Base-by-base conservation (phyloP, 1,284 basidiomycete species). In the Cutaneotrichosporon cavernicola region DNA sequence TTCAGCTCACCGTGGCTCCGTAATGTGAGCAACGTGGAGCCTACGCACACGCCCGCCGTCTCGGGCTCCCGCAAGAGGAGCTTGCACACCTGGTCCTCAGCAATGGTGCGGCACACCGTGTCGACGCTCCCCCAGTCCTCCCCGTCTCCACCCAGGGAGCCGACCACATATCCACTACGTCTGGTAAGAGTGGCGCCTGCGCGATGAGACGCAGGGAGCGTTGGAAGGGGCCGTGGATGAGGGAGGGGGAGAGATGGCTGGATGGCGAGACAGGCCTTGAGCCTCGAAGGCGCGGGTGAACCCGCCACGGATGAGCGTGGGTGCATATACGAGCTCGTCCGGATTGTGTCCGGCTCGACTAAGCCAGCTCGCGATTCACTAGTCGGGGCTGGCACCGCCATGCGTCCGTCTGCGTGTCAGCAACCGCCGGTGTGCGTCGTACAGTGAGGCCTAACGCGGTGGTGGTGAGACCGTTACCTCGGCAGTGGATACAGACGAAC, bases 91-190 rank as follows among this genome's bases (percentile, higher is more conserved):
- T 52, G 50, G 50, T 52, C 50, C 26, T 52, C 50, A 11, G 50
- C 50, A 30, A 52, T 52, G 50, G 50, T 13, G 50, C 50, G 50
- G 50, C 50, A 52, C 30, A 31, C 30, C 26, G 50, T 32, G 50
- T 52, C 50, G 8, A 52, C 50, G 50, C 50, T 52, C 13, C 11
- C 50, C 50, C 50, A 52, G 50, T 52, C 50, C 26, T 52, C 50
- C 13, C 9, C 4, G 50, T 52, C 26, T 10, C 50, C 50, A 2
- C 50, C 50, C 2, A 52, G 26, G 2, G 50, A 31, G 26, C 50
- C 50, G 11, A 31, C 16, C 11, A 52, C 50, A 32, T 43, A 13
- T 13, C 40, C 40, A 13, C 40, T 43, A 6, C 40, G 40, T 6
- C 40, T 5, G 14, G 40, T 16, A 18, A 5, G 40, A 9, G 40